phyloP scores from a whole-genome alignment of 2,329 filamentous ascomycete genomes.

The Microsporum ferrugineum region DNA sequence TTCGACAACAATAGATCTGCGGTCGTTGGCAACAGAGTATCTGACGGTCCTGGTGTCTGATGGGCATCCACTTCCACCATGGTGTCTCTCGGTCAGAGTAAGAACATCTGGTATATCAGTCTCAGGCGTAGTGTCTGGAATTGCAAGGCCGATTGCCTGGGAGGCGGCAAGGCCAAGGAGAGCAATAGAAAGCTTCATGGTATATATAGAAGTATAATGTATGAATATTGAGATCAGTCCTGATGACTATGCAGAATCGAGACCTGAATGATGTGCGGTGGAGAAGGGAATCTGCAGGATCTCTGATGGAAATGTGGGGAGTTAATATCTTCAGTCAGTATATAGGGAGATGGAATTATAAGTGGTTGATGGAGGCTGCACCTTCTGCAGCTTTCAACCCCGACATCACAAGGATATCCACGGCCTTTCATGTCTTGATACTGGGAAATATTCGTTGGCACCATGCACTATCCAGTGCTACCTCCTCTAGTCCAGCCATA shows the following conservation, averaged over 20 bases:
- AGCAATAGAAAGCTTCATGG: conserved; percentile 1
- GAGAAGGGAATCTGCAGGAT: conserved; percentile 1
- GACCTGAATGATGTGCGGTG: not conserved
- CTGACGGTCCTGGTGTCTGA: not conserved
- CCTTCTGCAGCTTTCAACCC: not conserved
- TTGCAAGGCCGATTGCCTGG: not conserved
- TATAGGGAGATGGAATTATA: not conserved
- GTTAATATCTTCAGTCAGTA: conserved; percentile 1
- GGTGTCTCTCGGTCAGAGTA: not conserved
- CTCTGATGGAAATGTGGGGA: not conserved
- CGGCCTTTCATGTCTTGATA: not conserved
- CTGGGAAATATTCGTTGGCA: not conserved
- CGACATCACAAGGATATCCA: conserved; percentile 1
- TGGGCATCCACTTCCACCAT: not conserved
- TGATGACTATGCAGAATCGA: not conserved
- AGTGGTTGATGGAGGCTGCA: not conserved
- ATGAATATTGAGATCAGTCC: not conserved
- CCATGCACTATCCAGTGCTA: not conserved
- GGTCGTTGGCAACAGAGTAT: not conserved
- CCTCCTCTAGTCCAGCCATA: not conserved
- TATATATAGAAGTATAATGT: not conserved
- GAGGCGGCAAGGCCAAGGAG: conserved; percentile 3
- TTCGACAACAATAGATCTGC: not conserved
- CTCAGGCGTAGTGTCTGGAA: not conserved
- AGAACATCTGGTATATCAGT: not conserved